Percentiles rank a stretch among this genome's conserved stretches.
phyloP scores from a whole-genome alignment of 176 grass and related monocot species.

The Musa acuminata region DNA sequence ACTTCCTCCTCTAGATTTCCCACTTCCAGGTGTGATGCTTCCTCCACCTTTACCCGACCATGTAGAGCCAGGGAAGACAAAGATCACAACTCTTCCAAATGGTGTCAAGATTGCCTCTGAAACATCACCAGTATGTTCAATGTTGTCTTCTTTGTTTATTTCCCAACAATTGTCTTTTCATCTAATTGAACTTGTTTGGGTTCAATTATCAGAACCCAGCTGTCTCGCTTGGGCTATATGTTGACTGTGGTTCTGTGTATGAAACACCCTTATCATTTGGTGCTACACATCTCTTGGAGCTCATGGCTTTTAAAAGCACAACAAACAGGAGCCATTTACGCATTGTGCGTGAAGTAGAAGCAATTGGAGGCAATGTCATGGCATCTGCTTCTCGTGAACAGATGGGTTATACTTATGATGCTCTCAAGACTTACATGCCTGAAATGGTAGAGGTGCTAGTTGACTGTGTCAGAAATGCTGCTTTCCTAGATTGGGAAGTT shows the following conservation, averaged over 20 bases:
- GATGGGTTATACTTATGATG: constrained; percentile 85
- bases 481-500: constrained; percentile 51
- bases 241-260: constrained; percentile 79
- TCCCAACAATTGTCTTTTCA: constrained; percentile 11
- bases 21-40: constrained; percentile 35
- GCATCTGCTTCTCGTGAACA: constrained; percentile 73
- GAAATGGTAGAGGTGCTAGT: constrained; percentile 19
- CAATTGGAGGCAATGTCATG: constrained; percentile 61
- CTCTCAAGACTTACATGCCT: constrained; percentile 18
- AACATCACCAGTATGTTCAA: constrained; percentile 34
- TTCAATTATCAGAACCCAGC: constrained; percentile 38
- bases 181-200: constrained; percentile 4
- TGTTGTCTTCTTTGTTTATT: constrained; percentile 4
- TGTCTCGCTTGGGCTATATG: constrained; percentile 68
- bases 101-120: constrained; percentile 61
- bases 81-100: constrained; percentile 70
- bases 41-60: constrained; percentile 46
- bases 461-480: constrained; percentile 24
- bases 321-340: constrained; percentile 61
- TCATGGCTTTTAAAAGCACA: constrained; percentile 76
- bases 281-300: constrained; percentile 63
- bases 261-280: constrained; percentile 51
- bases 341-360: constrained; percentile 67
- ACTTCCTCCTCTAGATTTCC: constrained; percentile 44
- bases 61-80: constrained; percentile 46